Percentiles rank a stretch among this genome's conserved stretches.
Conservation (phyloP, 2,329 filamentous ascomycete genomes). For the Apiospora saccharicola region DNA sequence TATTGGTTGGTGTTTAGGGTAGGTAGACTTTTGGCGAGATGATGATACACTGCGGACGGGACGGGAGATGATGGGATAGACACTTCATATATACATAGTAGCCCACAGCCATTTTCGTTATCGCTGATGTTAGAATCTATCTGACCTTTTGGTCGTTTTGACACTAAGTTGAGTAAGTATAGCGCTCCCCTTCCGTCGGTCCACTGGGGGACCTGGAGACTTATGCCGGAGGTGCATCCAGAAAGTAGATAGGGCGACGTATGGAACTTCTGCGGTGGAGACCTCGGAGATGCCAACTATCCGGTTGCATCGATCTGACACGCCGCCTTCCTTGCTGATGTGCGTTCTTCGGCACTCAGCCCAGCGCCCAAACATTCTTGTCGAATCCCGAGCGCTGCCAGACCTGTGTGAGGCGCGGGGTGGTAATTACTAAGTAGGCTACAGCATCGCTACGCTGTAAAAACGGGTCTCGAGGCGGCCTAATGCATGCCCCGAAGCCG, state of each 20-base stretch:
- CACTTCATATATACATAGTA: not conserved
- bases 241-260: not conserved
- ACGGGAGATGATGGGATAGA: not conserved
- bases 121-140: not conserved
- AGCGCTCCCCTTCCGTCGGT: not conserved
- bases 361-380: not conserved
- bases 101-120: not conserved
- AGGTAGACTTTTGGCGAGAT: not conserved
- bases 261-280: not conserved
- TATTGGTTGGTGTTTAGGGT: not conserved
- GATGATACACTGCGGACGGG: not conserved
- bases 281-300: not conserved
- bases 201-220: not conserved
- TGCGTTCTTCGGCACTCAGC: not conserved
- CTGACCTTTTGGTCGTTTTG: not conserved
- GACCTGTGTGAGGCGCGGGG: no score
- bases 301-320: not conserved
- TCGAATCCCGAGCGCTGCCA: not conserved
- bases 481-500: constrained; percentile 6
- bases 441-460: no score
- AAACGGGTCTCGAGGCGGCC: not conserved
- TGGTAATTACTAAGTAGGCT: no score
- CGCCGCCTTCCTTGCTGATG: not conserved
- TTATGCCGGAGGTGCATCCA: not conserved
- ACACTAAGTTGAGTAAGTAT: not conserved